Conservation (phyloP, 805 yeast genomes). For the Ogataea kodamae region DNA sequence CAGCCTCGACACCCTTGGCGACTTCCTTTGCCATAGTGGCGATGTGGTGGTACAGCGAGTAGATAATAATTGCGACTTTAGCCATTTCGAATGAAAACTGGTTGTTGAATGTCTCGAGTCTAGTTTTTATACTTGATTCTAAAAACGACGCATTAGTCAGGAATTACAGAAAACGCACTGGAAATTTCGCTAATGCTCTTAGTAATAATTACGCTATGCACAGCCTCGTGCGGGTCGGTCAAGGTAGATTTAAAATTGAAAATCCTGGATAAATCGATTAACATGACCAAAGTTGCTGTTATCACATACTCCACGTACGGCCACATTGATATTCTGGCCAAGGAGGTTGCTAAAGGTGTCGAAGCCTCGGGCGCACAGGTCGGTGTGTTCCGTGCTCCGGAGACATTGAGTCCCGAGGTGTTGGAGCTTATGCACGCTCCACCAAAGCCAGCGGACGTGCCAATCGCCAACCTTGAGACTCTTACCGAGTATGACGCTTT, state of each 20-base stretch:
- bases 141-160: conserved; percentile 6
- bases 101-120: too few species aligned
- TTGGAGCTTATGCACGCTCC: conserved; percentile 60
- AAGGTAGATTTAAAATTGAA: too few species aligned
- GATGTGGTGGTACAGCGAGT: conserved; percentile 79
- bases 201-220: too few species aligned
- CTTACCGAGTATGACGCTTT: conserved; percentile 71
- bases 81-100: conserved; percentile 16
- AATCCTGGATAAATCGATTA: too few species aligned
- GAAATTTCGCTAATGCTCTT: conserved; percentile 6
- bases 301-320: conserved; percentile 75
- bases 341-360: conserved; percentile 64
- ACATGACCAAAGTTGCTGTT: conserved; percentile 29
- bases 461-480: conserved; percentile 58
- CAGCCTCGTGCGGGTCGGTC: too few species aligned
- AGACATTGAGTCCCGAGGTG: conserved; percentile 63
- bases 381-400: conserved; percentile 70
- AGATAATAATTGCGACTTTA: conserved; percentile 44
- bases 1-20: conserved; percentile 63
- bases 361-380: conserved; percentile 66
- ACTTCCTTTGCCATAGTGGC: conserved; percentile 64
- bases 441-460: conserved; percentile 52
- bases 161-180: conserved; percentile 2
- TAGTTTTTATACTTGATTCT: too few species aligned
- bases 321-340: conserved; percentile 68